Conservation (phyloP, 805 yeast species). For the Helenozyma baotianmanensis region DNA sequence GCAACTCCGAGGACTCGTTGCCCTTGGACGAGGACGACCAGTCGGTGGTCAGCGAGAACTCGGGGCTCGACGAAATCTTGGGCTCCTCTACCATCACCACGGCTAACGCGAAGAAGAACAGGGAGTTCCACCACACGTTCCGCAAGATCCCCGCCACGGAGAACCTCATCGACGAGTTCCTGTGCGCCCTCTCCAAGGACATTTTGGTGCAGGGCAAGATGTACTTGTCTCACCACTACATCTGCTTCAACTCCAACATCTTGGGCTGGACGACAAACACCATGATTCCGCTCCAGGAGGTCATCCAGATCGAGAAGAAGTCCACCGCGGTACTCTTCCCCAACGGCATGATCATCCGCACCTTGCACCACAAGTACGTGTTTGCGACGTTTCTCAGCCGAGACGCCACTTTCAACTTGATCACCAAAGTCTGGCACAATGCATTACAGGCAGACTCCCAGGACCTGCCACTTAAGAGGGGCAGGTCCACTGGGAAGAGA, state of each 20-base stretch:
- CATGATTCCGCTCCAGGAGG: conserved; percentile 54
- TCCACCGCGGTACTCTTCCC: conserved; percentile 67
- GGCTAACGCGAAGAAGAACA: conserved; percentile 41
- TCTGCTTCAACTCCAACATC: conserved; percentile 64
- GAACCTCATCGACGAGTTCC: conserved; percentile 53
- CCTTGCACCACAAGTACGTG: conserved; percentile 55
- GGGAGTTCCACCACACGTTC: conserved; percentile 57
- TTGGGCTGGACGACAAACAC: conserved; percentile 63
- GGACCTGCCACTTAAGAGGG: conserved; percentile 5
- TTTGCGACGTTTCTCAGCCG: conserved; percentile 65
- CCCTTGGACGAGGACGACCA: conserved; percentile 13
- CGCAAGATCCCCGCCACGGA: conserved; percentile 49
- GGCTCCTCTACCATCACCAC: conserved; percentile 5
- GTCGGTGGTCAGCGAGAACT: conserved; percentile 13
- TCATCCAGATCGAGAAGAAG: conserved; percentile 59
- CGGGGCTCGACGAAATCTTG: conserved; percentile 7
- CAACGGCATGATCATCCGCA: conserved; percentile 60
- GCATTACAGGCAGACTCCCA: conserved; percentile 21
- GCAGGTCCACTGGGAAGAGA: not conserved
- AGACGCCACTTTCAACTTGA: conserved; percentile 47
- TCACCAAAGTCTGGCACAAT: conserved; percentile 59
- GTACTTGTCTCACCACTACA: conserved; percentile 50
- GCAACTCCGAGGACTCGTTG: conserved; percentile 6
- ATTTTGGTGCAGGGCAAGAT: conserved; percentile 64
- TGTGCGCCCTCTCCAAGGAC: conserved; percentile 64